A percentile compares a stretch with the other conserved stretches of the same genome.
Evolutionary conservation across 306 rosid species (phyloP).

Genomic region (Rosa multiflora): DNA sequence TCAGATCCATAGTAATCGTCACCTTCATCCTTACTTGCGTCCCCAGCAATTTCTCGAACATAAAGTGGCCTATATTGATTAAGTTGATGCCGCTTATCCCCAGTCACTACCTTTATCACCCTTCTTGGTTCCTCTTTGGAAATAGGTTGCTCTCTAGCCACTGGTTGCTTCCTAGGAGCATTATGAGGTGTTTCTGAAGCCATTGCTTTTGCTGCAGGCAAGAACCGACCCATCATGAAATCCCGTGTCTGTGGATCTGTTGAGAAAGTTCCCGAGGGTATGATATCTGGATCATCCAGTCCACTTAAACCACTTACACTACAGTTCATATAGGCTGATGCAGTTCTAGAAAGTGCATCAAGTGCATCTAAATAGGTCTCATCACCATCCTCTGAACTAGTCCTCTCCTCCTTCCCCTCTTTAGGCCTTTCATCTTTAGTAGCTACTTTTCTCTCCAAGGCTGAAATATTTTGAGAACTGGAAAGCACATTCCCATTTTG

Average conservation of each 20-base stretch:
- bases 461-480: constrained; percentile 27
- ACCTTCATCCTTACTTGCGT: constrained; percentile 52
- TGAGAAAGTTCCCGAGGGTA: constrained; percentile 44
- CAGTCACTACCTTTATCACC: constrained; percentile 31
- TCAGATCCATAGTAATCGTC: constrained; percentile 36
- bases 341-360: constrained; percentile 74
- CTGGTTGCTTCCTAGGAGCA: constrained; percentile 44
- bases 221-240: constrained; percentile 85
- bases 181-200: constrained; percentile 57
- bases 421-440: constrained; percentile 27
- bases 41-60: constrained; percentile 32
- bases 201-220: constrained; percentile 91
- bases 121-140: constrained; percentile 48
- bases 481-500: constrained; percentile 30
- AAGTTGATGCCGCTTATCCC: constrained; percentile 31
- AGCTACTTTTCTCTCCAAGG: constrained; percentile 26
- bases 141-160: constrained; percentile 44
- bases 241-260: constrained; percentile 52
- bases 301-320: constrained; percentile 72
- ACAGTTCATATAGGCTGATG: constrained; percentile 67
- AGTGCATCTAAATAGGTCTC: constrained; percentile 64
- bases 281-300: constrained; percentile 52
- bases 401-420: constrained; percentile 34
- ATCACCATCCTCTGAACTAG: constrained; percentile 52
- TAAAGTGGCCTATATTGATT: constrained; percentile 37